These are phyloP conservation scores for Nicotiana undulata DNA, from an alignment of 257 asterid species.

Conservation along the genomic window DNA sequence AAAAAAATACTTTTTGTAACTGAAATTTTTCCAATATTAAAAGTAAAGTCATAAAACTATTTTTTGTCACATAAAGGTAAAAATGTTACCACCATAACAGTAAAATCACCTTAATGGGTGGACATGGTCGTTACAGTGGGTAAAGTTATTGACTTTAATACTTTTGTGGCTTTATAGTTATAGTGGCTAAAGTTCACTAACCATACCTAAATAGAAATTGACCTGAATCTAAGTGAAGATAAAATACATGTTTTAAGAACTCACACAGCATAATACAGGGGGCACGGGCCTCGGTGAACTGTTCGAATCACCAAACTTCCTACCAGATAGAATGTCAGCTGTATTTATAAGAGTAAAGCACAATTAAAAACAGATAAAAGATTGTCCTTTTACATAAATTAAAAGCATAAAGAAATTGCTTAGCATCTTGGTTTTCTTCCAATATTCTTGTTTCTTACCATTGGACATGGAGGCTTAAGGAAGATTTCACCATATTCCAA, in stretches of 20 bases:
- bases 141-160: no score
- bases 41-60: no score
- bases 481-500: neutral
- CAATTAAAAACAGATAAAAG: neutral
- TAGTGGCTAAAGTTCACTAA: neutral
- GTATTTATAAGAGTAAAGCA: neutral
- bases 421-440: neutral
- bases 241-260: conserved; percentile 17
- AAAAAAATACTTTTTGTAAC: no score
- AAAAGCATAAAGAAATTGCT: neutral
- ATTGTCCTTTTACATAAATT: neutral
- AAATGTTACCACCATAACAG: no score
- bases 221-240: neutral
- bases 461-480: neutral
- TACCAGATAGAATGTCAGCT: conserved; percentile 24
- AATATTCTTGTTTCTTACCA: neutral
- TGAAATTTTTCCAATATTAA: no score
- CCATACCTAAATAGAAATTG: neutral
- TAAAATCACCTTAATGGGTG: no score
- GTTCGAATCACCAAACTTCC: conserved; percentile 19
- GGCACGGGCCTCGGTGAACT: conserved; percentile 13
- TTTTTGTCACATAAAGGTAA: no score
- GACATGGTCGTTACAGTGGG: no score
- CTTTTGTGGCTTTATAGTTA: no score
- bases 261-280: conserved; percentile 36